These are phyloP conservation scores for Penicillium psychrosexuale DNA, from an alignment of 2,329 filamentous ascomycete species.

Conservation along the genomic window DNA sequence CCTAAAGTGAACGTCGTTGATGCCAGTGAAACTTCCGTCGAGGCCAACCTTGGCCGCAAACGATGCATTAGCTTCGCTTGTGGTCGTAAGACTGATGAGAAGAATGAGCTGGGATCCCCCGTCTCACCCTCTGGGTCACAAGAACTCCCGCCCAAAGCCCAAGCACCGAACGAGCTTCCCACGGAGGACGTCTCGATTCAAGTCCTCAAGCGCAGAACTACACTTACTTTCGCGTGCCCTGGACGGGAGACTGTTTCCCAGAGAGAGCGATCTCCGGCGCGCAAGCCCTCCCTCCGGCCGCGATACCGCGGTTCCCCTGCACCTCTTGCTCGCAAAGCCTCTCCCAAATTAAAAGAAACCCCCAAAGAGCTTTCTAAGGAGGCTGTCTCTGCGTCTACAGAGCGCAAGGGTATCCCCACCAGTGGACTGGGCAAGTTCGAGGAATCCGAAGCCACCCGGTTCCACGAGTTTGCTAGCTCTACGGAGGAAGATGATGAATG, in stretches of 20 bases:
- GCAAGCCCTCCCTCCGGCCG: conserved; percentile 22
- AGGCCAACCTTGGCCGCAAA: conserved; percentile 69
- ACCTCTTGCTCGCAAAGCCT: conserved; percentile 33
- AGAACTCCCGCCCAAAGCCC: conserved; percentile 24
- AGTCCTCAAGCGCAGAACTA: conserved; percentile 42
- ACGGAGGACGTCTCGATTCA: conserved; percentile 16
- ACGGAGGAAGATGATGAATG: conserved; percentile 82
- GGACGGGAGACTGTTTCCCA: conserved; percentile 31
- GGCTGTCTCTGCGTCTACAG: conserved; percentile 12
- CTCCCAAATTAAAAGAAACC: conserved; percentile 15
- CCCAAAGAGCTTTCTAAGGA: conserved; percentile 1
- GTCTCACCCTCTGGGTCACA: conserved; percentile 24
- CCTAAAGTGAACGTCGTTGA: conserved; percentile 36
- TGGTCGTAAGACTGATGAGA: conserved; percentile 57
- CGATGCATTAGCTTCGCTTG: conserved; percentile 93
- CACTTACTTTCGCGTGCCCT: conserved; percentile 49
- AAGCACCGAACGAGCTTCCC: conserved; percentile 11
- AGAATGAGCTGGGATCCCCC: conserved; percentile 31
- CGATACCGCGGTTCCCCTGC: conserved; percentile 43
- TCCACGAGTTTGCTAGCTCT: conserved; percentile 90
- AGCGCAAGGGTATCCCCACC: conserved; percentile 31
- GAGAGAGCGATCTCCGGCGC: conserved; percentile 28
- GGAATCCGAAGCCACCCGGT: conserved; percentile 50
- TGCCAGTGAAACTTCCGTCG: conserved; percentile 54
- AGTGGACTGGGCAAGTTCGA: conserved; percentile 41